phyloP scores from a whole-genome alignment of 768 basidiomycete species.

The Boletus eberwhitei region DNA sequence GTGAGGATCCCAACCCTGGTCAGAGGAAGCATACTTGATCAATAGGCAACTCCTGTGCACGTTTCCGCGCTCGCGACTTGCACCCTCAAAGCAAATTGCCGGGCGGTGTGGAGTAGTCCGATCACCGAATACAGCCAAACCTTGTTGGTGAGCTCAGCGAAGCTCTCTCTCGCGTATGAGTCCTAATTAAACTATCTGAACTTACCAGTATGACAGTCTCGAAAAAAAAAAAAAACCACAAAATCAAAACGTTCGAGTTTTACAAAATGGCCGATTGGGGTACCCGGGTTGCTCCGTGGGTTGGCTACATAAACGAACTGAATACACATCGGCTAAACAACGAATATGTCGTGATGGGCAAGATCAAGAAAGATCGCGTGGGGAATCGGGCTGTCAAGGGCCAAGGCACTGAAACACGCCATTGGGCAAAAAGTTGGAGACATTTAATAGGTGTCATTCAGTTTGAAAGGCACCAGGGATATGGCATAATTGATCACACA shows the following conservation, averaged over 20 bases:
- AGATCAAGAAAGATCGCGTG: conserved; percentile 8
- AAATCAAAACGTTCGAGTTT: conserved; percentile 6
- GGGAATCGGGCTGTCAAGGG: conserved; percentile 11
- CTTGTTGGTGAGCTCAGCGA: conserved; percentile 31
- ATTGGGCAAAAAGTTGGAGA: conserved; percentile 1
- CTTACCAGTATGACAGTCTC: conserved; percentile 12
- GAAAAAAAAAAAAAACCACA: conserved; percentile 3
- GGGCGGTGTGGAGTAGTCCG: conserved; percentile 23
- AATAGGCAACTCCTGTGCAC: conserved; percentile 23
- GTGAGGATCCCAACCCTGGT: conserved; percentile 30
- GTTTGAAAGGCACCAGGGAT: conserved; percentile 22
- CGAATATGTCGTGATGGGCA: conserved; percentile 4
- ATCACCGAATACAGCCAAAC: conserved; percentile 26
- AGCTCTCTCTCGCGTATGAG: conserved; percentile 15
- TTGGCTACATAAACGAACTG: conserved; percentile 3
- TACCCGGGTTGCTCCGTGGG: conserved; percentile 6
- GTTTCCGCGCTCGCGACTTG: conserved; percentile 8
- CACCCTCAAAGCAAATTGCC: conserved; percentile 24
- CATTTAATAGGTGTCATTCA: conserved; percentile 6
- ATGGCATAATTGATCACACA: conserved; percentile 17
- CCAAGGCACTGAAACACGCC: conserved; percentile 21
- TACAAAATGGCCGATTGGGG: conserved; percentile 7
- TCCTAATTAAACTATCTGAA: conserved; percentile 24
- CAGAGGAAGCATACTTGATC: conserved; percentile 5
- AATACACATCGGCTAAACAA: conserved; percentile 8